phyloP scores from a whole-genome alignment of 2,329 filamentous ascomycete genomes.

The Colletotrichum sublineola region DNA sequence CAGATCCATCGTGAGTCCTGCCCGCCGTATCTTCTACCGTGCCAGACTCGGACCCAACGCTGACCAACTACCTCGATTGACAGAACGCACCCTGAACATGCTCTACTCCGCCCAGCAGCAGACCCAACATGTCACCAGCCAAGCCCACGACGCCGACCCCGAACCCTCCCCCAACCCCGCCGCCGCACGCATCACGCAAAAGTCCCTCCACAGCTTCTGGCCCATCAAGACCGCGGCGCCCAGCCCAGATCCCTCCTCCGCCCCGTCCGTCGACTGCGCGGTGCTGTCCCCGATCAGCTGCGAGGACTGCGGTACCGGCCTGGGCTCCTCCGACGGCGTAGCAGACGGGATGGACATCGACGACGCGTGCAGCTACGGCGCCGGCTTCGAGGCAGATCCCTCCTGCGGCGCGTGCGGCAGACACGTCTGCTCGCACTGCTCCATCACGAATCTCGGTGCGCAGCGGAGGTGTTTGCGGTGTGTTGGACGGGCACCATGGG shows the following conservation, averaged over 20 bases:
- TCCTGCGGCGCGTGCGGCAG: conserved; percentile 66
- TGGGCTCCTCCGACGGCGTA: conserved; percentile 43
- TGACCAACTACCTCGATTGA: neutral
- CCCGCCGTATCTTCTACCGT: neutral
- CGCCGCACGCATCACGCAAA: conserved; percentile 52
- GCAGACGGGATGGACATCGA: conserved; percentile 58
- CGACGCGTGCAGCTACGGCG: conserved; percentile 41
- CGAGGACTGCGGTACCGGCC: conserved; percentile 64
- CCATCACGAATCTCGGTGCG: conserved; percentile 69
- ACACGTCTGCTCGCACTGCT: conserved; percentile 70
- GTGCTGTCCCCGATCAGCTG: conserved; percentile 55
- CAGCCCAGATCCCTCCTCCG: conserved; percentile 45
- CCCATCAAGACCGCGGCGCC: conserved; percentile 60
- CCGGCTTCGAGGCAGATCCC: conserved; percentile 46
- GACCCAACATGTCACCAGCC: conserved; percentile 40
- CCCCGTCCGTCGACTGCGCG: conserved; percentile 73
- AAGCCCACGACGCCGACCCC: conserved; percentile 40
- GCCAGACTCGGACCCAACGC: neutral
- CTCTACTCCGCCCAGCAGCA: conserved; percentile 69
- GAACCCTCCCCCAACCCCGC: conserved; percentile 36
- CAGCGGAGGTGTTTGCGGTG: conserved; percentile 67
- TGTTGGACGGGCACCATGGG: conserved; percentile 54
- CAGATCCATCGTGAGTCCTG: conserved; percentile 66
- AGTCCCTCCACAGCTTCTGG: conserved; percentile 73
- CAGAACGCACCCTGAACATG: conserved; percentile 70